phyloP scores from a whole-genome alignment of 1,139 yeast species.

The Eremothecium coryli region DNA sequence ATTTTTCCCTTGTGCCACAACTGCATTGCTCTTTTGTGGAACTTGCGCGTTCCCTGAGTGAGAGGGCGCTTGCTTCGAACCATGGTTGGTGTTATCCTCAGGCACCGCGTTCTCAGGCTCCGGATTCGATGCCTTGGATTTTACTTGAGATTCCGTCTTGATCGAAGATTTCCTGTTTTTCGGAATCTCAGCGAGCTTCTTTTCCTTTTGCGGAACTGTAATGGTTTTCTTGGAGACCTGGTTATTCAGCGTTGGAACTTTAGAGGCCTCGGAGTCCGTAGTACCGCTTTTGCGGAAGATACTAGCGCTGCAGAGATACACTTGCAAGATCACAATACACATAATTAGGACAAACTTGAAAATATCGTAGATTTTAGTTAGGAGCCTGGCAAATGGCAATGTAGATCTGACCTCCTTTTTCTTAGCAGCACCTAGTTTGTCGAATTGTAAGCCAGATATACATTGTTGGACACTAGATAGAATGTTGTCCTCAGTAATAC shows the following conservation, averaged over 20 bases:
- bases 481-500: neutral
- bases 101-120: constrained; percentile 4
- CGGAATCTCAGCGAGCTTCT: constrained; percentile 4
- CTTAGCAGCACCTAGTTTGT: neutral
- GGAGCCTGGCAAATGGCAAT: neutral
- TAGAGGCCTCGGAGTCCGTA: neutral
- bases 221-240: neutral
- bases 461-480: neutral
- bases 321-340: constrained; percentile 1
- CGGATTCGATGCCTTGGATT: neutral
- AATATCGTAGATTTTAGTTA: constrained; percentile 1
- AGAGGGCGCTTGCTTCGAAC: neutral
- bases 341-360: constrained; percentile 4
- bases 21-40: neutral
- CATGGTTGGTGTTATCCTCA: neutral
- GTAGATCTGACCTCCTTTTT: neutral
- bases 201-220: neutral
- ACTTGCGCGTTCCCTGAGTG: neutral
- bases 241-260: neutral
- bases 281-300: neutral
- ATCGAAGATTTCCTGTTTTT: constrained; percentile 1
- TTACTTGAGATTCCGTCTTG: neutral
- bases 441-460: neutral
- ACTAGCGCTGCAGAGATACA: constrained; percentile 2
- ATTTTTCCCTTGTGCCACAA: neutral